Base-by-base conservation (phyloP, 345 rosid genomes). In the Citropsis articulata region DNA sequence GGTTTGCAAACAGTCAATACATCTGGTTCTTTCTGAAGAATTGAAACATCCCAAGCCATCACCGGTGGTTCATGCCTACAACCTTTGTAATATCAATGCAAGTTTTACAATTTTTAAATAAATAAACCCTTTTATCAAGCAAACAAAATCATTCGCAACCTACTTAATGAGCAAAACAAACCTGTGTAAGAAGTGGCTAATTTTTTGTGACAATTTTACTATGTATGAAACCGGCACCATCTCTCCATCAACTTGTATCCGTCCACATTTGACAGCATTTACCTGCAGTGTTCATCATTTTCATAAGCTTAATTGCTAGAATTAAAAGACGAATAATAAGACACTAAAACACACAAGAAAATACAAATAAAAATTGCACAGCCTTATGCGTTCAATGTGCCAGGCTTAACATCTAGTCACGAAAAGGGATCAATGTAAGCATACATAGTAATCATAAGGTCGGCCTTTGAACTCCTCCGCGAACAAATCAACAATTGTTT, bases 41-140 rank as follows among this genome's bases (percentile, higher is more conserved):
- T 74, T 36, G 80, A 57, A 35, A 96, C 86, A 79, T 83, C 90
- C 82, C 76, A 87, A 76, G 88, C 90, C 90, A 87, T 87, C 69
- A 89, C 95, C 6, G 94, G 95, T 0, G 97, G 97, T 84, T 96
- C 99, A 85, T 92, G 98, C 93, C 99, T 96, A 84, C 82, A 91
- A 79, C 75, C 83, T 78, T 88, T 56, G 55, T 62, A 57, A 69
- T 80, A 83, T 86, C 85, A 85, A 72, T 21, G 24, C 83, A 72
- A 71, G 45, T 74, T 74, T 35, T 53, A 79, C 42, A 84, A 77
- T 64, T 71, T 77, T 35, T 30, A 65, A 77, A 73, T 28, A 12
- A 31, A 63, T 35, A 42, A 27, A 27, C 28, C 7, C 21, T 16
- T 48, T 57, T 12, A 30, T 53, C n/a, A 53, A 13, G 50, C 50